A percentile compares a stretch with the other conserved stretches of the same genome.
Evolutionary conservation across 2,329 filamentous ascomycete species (phyloP).

Genomic region (Colletotrichum trifolii): DNA sequence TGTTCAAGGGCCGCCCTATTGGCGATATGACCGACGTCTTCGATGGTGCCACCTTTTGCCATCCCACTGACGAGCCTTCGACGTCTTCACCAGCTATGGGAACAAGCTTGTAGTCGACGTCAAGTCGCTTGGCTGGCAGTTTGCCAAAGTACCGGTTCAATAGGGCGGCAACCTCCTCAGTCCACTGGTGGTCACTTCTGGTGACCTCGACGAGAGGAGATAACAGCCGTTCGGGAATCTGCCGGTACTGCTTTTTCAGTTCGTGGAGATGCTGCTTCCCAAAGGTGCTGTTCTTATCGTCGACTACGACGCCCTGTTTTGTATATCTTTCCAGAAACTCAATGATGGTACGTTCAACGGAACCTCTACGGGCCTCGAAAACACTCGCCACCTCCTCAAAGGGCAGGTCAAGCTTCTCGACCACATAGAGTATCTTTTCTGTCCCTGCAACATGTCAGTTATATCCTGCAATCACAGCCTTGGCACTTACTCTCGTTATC

Average conservation of each 20-base stretch:
- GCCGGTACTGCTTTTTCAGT: slow-evolving; percentile 51
- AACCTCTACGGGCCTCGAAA: slow-evolving; percentile 52
- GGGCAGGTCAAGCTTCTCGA: slow-evolving; percentile 55
- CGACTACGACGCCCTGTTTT: slow-evolving; percentile 42
- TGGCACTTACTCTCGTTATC: slow-evolving; percentile 25
- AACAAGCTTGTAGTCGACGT: slow-evolving; percentile 51
- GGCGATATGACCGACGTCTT: slow-evolving; percentile 19
- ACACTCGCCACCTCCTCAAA: slow-evolving; percentile 53
- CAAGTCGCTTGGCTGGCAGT: slow-evolving; percentile 49
- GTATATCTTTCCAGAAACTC: slow-evolving; percentile 57
- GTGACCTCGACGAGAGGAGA: slow-evolving; percentile 55
- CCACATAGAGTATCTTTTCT: slow-evolving; percentile 56
- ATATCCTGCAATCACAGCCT: too few species aligned
- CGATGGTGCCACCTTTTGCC: slow-evolving; percentile 23
- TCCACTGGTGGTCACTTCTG: slow-evolving; percentile 40
- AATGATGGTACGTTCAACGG: slow-evolving; percentile 53
- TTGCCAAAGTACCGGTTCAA: slow-evolving; percentile 56
- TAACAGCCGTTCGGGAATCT: slow-evolving; percentile 57
- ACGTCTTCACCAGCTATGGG: slow-evolving; percentile 49
- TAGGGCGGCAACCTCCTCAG: slow-evolving; percentile 54
- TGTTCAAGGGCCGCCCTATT: slow-evolving; percentile 21
- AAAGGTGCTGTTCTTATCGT: slow-evolving; percentile 42
- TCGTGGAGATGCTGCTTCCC: slow-evolving; percentile 46
- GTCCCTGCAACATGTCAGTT: slow-evolving; percentile 40
- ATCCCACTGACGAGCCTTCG: slow-evolving; percentile 37